Conservation (phyloP, 495 filamentous ascomycete species). For the Xylaria castorea region DNA sequence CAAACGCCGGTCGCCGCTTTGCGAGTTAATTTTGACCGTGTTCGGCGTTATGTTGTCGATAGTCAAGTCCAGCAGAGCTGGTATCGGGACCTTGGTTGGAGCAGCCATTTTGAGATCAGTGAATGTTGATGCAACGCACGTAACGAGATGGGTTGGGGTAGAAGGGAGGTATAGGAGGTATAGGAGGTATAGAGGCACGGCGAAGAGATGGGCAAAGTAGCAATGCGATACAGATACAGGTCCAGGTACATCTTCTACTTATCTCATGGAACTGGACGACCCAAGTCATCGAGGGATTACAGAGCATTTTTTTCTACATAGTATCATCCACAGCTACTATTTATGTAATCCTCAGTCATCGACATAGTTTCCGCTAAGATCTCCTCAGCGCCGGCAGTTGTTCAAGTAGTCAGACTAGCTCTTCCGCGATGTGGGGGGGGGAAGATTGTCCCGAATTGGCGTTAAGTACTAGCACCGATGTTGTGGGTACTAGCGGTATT, state of each 20-base stretch:
- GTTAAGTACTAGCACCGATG: neutral
- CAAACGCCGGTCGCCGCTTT: constrained; percentile 67
- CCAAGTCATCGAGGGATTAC: neutral
- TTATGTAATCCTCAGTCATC: constrained; percentile 24
- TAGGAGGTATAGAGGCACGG: neutral
- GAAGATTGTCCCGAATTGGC: constrained; percentile 13
- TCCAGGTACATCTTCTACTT: neutral
- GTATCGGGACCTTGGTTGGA: constrained; percentile 26
- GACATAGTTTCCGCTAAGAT: neutral
- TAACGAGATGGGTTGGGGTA: constrained; percentile 10
- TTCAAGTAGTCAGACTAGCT: neutral
- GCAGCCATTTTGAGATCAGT: constrained; percentile 20
- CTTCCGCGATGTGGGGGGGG: neutral
- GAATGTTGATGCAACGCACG: neutral
- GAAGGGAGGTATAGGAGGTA: neutral
- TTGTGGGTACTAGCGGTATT: neutral
- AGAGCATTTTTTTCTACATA: neutral
- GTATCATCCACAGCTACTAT: neutral
- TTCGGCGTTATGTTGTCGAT: constrained; percentile 86
- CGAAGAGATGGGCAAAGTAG: constrained; percentile 2
- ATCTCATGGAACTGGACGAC: neutral
- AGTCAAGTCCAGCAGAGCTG: constrained; percentile 70
- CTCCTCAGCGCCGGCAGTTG: constrained; percentile 10
- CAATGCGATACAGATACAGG: neutral
- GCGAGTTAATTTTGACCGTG: constrained; percentile 75